Evolutionary conservation across 78 protist genomes (phyloP).

Genomic region (Dictyostelium purpureum): DNA sequence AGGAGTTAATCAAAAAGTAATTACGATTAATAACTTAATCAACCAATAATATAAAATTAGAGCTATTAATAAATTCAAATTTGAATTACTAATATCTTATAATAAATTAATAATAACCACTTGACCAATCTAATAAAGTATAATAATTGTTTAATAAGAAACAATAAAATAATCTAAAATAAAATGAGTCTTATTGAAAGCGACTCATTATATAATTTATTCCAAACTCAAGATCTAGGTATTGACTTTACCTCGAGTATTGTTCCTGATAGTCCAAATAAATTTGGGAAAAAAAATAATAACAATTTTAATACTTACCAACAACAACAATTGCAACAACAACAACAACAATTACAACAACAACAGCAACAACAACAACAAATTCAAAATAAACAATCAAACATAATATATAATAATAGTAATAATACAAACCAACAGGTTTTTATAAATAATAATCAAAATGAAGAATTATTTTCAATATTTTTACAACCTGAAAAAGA

Average conservation of each 20-base stretch:
- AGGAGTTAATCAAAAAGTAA: no score
- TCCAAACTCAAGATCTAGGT: constrained; percentile 47
- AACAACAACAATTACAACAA: not conserved
- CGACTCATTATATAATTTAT: constrained; percentile 52
- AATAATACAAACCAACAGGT: not conserved
- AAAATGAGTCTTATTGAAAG: constrained; percentile 74
- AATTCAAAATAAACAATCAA: not conserved
- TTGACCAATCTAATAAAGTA: not conserved
- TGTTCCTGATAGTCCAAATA: constrained; percentile 74
- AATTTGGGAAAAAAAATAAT: constrained; percentile 11
- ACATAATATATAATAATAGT: not conserved
- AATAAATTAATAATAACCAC: not conserved
- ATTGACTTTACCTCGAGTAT: constrained; percentile 65
- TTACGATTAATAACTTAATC: no score
- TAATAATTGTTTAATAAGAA: no score
- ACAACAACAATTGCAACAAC: constrained; percentile 7
- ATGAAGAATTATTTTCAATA: constrained; percentile 32
- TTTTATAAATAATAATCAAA: not conserved
- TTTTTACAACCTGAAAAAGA: constrained; percentile 47
- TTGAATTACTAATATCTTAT: no score
- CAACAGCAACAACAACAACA: not conserved
- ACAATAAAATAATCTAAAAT: not conserved
- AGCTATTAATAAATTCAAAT: not conserved
- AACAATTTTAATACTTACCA: not conserved
- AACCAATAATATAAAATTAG: not conserved